A percentile compares a stretch with the other conserved stretches of the same genome.
Conservation (phyloP, 2,329 filamentous ascomycete genomes). For the Hypoxylon sp. region DNA sequence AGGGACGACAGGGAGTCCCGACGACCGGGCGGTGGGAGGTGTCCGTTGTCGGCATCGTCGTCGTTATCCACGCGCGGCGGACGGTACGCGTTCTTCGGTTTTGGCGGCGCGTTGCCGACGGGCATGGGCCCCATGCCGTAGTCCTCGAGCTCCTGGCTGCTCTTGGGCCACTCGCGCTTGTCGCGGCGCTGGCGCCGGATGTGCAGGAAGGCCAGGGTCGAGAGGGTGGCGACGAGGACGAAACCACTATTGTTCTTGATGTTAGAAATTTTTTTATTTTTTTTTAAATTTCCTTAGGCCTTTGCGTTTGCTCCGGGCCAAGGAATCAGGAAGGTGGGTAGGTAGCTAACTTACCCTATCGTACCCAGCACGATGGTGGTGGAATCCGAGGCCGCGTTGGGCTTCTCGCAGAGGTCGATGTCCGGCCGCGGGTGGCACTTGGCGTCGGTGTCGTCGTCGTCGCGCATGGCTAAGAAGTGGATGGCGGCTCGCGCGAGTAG, state of each 20-base stretch:
- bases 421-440: slow-evolving; percentile 42
- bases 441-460: slow-evolving; percentile 15
- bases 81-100: slow-evolving; percentile 32
- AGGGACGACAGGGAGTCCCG: slow-evolving; percentile 29
- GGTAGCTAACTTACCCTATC: slow-evolving; percentile 40
- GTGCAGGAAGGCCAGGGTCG: slow-evolving; percentile 39
- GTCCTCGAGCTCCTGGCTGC: slow-evolving; percentile 45
- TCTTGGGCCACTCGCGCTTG: slow-evolving; percentile 43
- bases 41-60: background rate
- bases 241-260: too few species aligned
- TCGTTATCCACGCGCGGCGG: slow-evolving; percentile 16
- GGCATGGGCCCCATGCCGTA: slow-evolving; percentile 40
- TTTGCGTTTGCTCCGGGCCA: background rate
- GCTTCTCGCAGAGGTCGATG: slow-evolving; percentile 45
- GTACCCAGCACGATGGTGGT: slow-evolving; percentile 39
- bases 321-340: background rate
- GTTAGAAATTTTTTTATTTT: background rate
- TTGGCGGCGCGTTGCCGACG: slow-evolving; percentile 8
- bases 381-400: slow-evolving; percentile 27
- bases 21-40: slow-evolving; percentile 18
- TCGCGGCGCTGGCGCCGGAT: slow-evolving; percentile 40
- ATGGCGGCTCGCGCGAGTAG: slow-evolving; percentile 9
- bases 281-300: background rate
- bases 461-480: slow-evolving; percentile 19
- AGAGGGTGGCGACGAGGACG: slow-evolving; percentile 32